Percentiles rank a stretch among this genome's conserved stretches.
Conservation (phyloP, 2,329 filamentous ascomycete species). For the Nemania sp. region DNA sequence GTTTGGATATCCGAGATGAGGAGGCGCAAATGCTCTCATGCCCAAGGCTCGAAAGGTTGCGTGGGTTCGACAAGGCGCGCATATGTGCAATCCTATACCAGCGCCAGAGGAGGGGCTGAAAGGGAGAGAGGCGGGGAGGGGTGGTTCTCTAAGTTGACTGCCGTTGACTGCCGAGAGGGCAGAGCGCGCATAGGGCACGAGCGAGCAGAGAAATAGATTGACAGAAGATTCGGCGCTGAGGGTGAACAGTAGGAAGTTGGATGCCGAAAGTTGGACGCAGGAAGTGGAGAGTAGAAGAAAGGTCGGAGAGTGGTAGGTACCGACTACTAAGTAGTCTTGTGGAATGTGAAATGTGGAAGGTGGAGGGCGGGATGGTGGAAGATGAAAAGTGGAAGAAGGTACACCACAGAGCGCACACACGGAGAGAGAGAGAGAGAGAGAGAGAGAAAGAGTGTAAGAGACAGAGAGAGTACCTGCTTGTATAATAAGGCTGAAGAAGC, state of each 20-base stretch:
- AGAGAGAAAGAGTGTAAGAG: background rate
- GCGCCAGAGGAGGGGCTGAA: too few species aligned
- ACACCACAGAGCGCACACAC: background rate
- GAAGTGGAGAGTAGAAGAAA: background rate
- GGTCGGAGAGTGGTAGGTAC: background rate
- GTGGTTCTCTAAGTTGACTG: background rate
- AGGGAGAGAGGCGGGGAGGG: background rate
- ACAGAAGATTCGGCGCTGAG: too few species aligned
- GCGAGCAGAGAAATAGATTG: too few species aligned
- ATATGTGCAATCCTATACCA: slow-evolving; percentile 14
- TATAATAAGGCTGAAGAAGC: slow-evolving; percentile 21
- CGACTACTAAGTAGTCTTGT: too few species aligned
- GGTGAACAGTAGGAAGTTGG: background rate
- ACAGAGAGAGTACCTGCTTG: slow-evolving; percentile 8
- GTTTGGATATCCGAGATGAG: slow-evolving; percentile 1
- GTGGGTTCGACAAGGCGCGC: slow-evolving; percentile 16
- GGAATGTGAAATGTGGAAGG: too few species aligned
- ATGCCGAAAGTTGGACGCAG: background rate
- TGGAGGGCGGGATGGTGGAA: background rate
- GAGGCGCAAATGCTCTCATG: slow-evolving; percentile 18
- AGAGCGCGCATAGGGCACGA: background rate
- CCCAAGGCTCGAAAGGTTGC: slow-evolving; percentile 18
- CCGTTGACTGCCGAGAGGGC: background rate
- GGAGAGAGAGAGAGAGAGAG: background rate
- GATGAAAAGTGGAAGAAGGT: background rate